Evolutionary conservation across 1,284 basidiomycete species (phyloP), one percentile per base, ranked within the genome.

Genomic region (Apiotrichum brassicae): DNA sequence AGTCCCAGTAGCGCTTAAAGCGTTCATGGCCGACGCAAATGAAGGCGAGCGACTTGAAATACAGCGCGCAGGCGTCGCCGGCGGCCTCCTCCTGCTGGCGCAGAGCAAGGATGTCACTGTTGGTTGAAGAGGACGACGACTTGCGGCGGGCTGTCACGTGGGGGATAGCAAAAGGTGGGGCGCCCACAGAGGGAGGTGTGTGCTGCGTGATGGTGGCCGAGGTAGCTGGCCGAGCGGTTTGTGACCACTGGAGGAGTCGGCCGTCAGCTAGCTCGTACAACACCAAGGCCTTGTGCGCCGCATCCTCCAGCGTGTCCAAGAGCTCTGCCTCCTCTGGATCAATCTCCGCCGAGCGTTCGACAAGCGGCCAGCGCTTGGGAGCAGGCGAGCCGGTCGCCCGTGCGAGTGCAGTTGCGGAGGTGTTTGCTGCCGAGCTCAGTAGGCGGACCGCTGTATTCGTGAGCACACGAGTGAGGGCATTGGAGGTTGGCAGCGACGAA

Each of bases 281-380:
- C 32, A 94, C 90, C 56, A 88, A 86, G 22, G 93, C 92, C 79
- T 97, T 97, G 77, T 95, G 90, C 11, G 91, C 93, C 0, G 92
- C 73, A 57, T 94, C 87, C 66, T 97, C 92, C 34, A 97, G 76
- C 19, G 74, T 71, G 3, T 77, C 80, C 11, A 97, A 75, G 8
- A 97, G 72, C 50, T 82, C 81, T 51, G 89, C 86, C 60, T 97
- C 92, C 44, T 85, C 76, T 0, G 87, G 84, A 61, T 93, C 86
- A 22, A 68, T 60, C 42, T 67, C 65, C 7, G 46, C 54, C 1
- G 55, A 57, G 7, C 65, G 60, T n/a, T 61, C 36, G 32, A 70
- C 64, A 19, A 52, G 60, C 1, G 64, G 64, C 39, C 65, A 61
- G 18, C 64, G 58, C 49, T 58, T 62, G 19, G 24, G 30, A 8